Conservation (phyloP, 2,329 filamentous ascomycete species). For the Macrophomina tecta region DNA sequence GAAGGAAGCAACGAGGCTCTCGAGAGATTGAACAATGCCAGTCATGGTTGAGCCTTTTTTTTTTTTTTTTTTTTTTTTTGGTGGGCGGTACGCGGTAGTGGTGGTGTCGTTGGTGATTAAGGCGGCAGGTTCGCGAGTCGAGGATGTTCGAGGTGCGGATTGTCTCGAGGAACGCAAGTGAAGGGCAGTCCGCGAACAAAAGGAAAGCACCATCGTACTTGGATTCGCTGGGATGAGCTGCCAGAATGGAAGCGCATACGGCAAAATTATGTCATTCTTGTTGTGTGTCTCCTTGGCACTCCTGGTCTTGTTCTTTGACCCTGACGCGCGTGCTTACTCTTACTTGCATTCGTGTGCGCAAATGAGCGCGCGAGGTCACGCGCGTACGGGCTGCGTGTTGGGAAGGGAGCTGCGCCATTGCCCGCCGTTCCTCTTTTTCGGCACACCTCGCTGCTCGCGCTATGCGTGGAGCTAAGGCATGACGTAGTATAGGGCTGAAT, state of each 20-base stretch:
- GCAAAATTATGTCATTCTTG: constrained; percentile 23
- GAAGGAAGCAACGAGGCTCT: constrained; percentile 23
- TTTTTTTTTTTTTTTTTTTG: no score
- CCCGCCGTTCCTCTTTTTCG: background rate
- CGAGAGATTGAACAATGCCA: constrained; percentile 16
- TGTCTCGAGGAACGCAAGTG: background rate
- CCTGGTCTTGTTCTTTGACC: background rate
- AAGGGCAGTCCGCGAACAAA: background rate
- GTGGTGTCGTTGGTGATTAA: background rate
- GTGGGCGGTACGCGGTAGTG: no score
- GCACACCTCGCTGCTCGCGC: background rate
- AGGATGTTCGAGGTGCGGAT: no score
- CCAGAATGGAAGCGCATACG: background rate
- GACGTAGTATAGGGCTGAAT: constrained; percentile 17
- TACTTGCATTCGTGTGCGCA: background rate
- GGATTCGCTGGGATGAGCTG: no score
- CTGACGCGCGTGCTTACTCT: background rate
- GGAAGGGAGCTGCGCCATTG: background rate
- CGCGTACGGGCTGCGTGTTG: background rate
- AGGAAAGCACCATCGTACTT: no score
- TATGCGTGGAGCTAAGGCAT: background rate
- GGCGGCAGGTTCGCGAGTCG: no score
- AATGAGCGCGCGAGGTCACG: background rate
- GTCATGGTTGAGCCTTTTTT: background rate
- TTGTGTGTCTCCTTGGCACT: background rate